Evolutionary conservation across 2,329 filamentous ascomycete species (phyloP).

Genomic region (Aspergillus flavus): DNA sequence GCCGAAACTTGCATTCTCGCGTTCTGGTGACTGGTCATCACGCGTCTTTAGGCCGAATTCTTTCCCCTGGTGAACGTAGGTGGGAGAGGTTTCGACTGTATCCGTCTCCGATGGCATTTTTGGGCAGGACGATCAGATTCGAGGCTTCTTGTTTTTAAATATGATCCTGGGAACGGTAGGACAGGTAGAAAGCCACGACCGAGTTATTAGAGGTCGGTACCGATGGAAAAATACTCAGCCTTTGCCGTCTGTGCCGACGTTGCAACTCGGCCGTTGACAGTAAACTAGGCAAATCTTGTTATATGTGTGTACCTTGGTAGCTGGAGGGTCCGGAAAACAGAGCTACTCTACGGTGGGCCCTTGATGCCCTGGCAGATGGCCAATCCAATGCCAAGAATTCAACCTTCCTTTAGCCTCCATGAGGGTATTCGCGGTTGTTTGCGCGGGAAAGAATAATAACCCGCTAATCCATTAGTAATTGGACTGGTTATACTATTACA

Average conservation of each 20-base stretch:
- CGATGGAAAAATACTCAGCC: no score
- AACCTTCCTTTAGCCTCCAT: no score
- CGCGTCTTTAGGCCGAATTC: background rate
- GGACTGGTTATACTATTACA: no score
- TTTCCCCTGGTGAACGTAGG: background rate
- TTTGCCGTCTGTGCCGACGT: background rate
- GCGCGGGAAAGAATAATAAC: background rate
- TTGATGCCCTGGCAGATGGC: background rate
- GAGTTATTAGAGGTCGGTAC: no score
- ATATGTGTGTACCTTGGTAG: background rate
- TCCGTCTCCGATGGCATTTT: background rate
- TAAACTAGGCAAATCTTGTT: no score
- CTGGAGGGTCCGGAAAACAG: background rate
- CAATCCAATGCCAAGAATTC: no score
- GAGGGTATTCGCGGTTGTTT: background rate
- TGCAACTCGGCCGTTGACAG: no score
- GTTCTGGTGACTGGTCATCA: background rate
- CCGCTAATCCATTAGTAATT: background rate
- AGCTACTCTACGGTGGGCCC: background rate
- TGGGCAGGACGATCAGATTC: background rate
- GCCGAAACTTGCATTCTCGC: background rate
- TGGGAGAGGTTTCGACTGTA: background rate
- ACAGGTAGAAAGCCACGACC: background rate
- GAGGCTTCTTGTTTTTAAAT: background rate
- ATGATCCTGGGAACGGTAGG: background rate